These are phyloP conservation scores for Chalciporus chontae DNA, from an alignment of 768 basidiomycete genomes.

Conservation along the genomic window DNA sequence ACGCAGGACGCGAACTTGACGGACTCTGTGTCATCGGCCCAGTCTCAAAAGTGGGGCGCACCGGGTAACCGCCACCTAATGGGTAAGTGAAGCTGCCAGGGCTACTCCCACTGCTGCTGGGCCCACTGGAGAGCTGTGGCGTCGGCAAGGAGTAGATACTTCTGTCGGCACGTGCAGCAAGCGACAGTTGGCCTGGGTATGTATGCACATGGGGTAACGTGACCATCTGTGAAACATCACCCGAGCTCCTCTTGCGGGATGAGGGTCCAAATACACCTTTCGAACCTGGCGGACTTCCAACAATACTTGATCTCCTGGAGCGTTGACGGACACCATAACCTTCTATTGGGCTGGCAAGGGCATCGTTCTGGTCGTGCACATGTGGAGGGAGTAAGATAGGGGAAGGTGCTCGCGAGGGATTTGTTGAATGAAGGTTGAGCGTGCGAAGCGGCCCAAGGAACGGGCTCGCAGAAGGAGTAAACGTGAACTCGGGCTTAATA, in stretches of 20 bases:
- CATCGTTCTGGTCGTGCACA: constrained; percentile 20
- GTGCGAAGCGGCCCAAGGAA: constrained; percentile 77
- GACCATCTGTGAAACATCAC: constrained; percentile 28
- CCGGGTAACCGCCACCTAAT: constrained; percentile 12
- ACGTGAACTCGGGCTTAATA: constrained; percentile 34
- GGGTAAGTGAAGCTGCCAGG: constrained; percentile 51
- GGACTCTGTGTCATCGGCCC: constrained; percentile 40
- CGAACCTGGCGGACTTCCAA: constrained; percentile 36
- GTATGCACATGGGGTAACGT: constrained; percentile 31
- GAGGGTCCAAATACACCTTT: constrained; percentile 26
- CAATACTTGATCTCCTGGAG: constrained; percentile 30
- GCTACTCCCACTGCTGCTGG: constrained; percentile 60
- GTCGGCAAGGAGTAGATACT: constrained; percentile 42
- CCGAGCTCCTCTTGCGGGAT: constrained; percentile 29
- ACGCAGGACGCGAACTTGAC: constrained; percentile 58
- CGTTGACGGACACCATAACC: constrained; percentile 27
- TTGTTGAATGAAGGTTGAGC: constrained; percentile 69
- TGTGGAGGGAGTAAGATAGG: constrained; percentile 58
- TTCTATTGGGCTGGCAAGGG: constrained; percentile 33
- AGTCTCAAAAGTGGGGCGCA: constrained; percentile 24
- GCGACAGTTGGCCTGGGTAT: constrained; percentile 31
- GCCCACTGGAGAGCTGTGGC: constrained; percentile 61
- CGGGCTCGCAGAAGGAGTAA: constrained; percentile 74
- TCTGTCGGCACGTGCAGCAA: constrained; percentile 24
- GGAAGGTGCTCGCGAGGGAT: constrained; percentile 68